phyloP scores from a whole-genome alignment of 1,284 basidiomycete genomes.

The Fereydounia khargensis region DNA sequence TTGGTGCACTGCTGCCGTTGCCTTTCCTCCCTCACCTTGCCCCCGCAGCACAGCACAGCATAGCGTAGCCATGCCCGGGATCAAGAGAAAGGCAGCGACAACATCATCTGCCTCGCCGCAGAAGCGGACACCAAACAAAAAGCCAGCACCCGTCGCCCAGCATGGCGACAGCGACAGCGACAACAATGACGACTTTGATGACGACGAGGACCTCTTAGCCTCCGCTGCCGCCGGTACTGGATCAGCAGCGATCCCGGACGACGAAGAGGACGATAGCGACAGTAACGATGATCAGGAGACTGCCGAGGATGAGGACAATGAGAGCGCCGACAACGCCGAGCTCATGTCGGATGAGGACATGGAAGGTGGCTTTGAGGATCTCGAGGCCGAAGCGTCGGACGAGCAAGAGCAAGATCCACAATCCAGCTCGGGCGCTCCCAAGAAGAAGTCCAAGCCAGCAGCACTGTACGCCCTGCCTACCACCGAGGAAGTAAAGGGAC shows the following conservation, averaged over 20 bases:
- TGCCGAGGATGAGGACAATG: conserved; percentile 21
- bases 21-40: too few species aligned
- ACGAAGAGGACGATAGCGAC: conserved; percentile 16
- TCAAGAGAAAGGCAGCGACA: conserved; percentile 34
- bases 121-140: conserved; percentile 13
- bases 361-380: conserved; percentile 53
- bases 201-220: conserved; percentile 38
- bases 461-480: conserved; percentile 61
- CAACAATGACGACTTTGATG: conserved; percentile 50
- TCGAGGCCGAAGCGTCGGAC: conserved; percentile 33
- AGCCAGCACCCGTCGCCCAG: conserved; percentile 7
- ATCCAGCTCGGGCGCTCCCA: conserved; percentile 25
- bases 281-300: conserved; percentile 44
- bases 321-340: conserved; percentile 10
- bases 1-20: too few species aligned
- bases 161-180: conserved; percentile 17
- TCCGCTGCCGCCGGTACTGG: conserved; percentile 27
- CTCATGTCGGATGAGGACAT: conserved; percentile 51
- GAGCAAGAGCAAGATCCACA: conserved; percentile 10
- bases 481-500: conserved; percentile 69
- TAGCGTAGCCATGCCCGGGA: conserved; percentile 29
- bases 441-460: conserved; percentile 36
- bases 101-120: too few species aligned
- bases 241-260: conserved; percentile 19
- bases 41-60: conserved; percentile 1